Conservation (phyloP, 139 green algal species). For the Closterium sp. region DNA sequence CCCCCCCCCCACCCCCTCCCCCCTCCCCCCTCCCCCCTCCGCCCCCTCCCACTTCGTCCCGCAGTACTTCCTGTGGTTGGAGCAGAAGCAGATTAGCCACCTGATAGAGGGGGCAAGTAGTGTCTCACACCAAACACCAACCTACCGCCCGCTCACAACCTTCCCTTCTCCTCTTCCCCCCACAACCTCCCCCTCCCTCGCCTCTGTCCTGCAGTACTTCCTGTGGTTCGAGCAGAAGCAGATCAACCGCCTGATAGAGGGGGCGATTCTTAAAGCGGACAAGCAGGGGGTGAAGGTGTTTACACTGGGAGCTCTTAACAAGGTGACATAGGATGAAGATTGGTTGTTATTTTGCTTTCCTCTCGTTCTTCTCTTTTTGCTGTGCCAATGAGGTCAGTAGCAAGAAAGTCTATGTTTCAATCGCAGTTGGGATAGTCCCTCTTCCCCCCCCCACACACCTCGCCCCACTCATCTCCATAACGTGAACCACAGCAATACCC, state of each 20-base stretch:
- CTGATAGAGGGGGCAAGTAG: slow-evolving; percentile 50
- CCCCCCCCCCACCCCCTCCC: too few species aligned
- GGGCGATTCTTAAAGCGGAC: slow-evolving; percentile 51
- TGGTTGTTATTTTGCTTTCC: too few species aligned
- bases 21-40: background rate
- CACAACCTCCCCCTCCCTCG: background rate
- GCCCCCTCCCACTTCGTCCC: too few species aligned
- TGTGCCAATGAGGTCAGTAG: too few species aligned
- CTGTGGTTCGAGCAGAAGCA: slow-evolving; percentile 49
- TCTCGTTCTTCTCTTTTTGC: too few species aligned
- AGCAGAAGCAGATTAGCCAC: slow-evolving; percentile 55
- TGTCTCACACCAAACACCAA: too few species aligned
- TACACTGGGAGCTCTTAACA: slow-evolving; percentile 57
- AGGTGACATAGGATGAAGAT: slow-evolving; percentile 1
- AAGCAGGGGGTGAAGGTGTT: slow-evolving; percentile 46
- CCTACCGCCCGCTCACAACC: too few species aligned
- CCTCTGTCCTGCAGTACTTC: slow-evolving; percentile 49
- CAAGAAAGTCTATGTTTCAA: too few species aligned
- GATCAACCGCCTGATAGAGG: slow-evolving; percentile 56
- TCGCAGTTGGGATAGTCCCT: too few species aligned
- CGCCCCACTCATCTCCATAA: background rate
- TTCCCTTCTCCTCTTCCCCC: too few species aligned
- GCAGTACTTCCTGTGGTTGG: slow-evolving; percentile 56
- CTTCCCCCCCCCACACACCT: too few species aligned
- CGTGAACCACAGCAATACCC: slow-evolving; percentile 54